These are phyloP conservation scores for Dalbergia cochinchinensis DNA, from an alignment of 306 rosid species.

Conservation along the genomic window DNA sequence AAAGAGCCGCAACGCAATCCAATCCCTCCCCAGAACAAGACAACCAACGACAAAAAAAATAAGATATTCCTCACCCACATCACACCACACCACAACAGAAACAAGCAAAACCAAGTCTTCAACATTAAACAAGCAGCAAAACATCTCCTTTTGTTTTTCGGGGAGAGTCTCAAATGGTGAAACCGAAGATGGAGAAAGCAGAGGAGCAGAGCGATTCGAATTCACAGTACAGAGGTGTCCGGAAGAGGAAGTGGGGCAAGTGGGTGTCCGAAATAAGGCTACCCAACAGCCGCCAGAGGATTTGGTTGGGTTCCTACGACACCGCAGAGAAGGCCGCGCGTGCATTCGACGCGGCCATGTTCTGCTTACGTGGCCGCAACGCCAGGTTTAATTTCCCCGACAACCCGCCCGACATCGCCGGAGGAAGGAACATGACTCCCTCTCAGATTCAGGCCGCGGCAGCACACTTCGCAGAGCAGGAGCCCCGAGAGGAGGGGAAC, in stretches of 20 bases:
- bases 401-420: constrained; percentile 64
- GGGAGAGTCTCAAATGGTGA: constrained; percentile 40
- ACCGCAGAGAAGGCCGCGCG: constrained; percentile 84
- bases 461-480: constrained; percentile 64
- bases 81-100: too few relatives aligned
- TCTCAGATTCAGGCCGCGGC: constrained; percentile 68
- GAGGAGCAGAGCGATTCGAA: constrained; percentile 39
- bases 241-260: constrained; percentile 91
- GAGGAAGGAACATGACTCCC: constrained; percentile 56
- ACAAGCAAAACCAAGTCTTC: background rate
- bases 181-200: constrained; percentile 41
- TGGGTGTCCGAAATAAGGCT: constrained; percentile 83
- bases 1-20: constrained; percentile 35
- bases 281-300: constrained; percentile 82
- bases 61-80: too few relatives aligned
- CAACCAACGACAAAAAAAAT: background rate
- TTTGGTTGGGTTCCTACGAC: constrained; percentile 88
- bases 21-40: too few relatives aligned
- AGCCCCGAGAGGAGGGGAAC: background rate
- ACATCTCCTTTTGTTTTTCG: too few relatives aligned
- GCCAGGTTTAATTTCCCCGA: constrained; percentile 76
- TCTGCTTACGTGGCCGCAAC: constrained; percentile 71
- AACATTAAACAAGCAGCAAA: too few relatives aligned
- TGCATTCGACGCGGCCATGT: constrained; percentile 85
- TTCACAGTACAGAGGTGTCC: constrained; percentile 60